Conservation (phyloP, 495 filamentous ascomycete species). For the Aspergillus homomorphus region DNA sequence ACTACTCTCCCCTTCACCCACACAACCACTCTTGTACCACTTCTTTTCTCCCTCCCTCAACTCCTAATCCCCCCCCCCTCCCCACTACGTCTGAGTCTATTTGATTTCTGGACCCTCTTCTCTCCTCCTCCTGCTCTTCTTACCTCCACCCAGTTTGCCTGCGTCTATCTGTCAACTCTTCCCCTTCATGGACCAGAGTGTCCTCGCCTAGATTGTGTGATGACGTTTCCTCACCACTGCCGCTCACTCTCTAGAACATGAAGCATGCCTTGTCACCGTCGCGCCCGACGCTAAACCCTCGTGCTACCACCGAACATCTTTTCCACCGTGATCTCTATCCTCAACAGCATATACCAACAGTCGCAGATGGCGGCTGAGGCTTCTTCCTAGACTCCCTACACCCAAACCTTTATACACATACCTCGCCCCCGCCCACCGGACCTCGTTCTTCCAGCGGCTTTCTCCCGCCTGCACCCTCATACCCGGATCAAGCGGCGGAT, state of each 20-base stretch:
- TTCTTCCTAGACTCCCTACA: slow-evolving; percentile 1
- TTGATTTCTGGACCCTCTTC: not conserved
- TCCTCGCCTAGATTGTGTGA: slow-evolving; percentile 20
- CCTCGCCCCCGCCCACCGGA: not conserved
- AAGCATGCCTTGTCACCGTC: slow-evolving; percentile 22
- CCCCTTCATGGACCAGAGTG: slow-evolving; percentile 13
- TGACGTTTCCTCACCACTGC: slow-evolving; percentile 25
- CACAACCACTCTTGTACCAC: not conserved
- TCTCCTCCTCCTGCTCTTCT: not conserved
- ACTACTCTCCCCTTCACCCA: not conserved
- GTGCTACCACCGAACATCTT: slow-evolving; percentile 15
- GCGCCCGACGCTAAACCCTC: slow-evolving; percentile 26
- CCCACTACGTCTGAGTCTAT: not conserved
- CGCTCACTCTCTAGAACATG: slow-evolving; percentile 25
- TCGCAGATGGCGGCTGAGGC: slow-evolving; percentile 1
- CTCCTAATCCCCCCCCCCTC: slow-evolving; percentile 3
- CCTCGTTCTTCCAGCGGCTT: not conserved
- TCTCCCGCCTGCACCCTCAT: not conserved
- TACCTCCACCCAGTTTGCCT: not conserved
- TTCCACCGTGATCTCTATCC: slow-evolving; percentile 4
- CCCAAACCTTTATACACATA: not conserved
- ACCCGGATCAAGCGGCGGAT: not conserved
- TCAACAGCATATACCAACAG: not conserved
- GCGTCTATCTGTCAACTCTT: not conserved
- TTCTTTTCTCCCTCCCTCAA: slow-evolving; percentile 7